Conservation (phyloP, 805 yeast species). For the Saccharomycopsis lassenensis region DNA sequence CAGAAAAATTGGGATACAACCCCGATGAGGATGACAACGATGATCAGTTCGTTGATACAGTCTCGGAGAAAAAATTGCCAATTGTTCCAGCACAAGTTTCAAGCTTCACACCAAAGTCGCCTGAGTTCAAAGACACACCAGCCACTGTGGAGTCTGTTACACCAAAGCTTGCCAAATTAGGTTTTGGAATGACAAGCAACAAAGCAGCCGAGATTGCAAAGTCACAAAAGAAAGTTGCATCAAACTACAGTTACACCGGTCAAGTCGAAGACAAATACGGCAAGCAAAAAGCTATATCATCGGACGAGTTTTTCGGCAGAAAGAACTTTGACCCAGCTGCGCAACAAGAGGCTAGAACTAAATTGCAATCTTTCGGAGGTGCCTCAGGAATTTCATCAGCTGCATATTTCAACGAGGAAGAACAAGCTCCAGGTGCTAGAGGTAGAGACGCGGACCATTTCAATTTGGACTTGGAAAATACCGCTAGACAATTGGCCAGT, state of each 20-base stretch:
- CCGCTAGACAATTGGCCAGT: slow-evolving; percentile 53
- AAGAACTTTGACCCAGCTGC: slow-evolving; percentile 70
- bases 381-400: slow-evolving; percentile 89
- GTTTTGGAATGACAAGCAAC: slow-evolving; percentile 78
- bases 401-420: slow-evolving; percentile 84
- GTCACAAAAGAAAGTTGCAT: slow-evolving; percentile 32
- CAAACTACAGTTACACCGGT: slow-evolving; percentile 59
- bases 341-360: slow-evolving; percentile 69
- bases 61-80: too few species aligned
- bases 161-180: slow-evolving; percentile 69
- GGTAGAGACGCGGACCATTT: slow-evolving; percentile 23
- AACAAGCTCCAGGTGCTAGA: slow-evolving; percentile 26
- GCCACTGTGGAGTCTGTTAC: slow-evolving; percentile 37
- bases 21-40: slow-evolving; percentile 25
- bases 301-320: slow-evolving; percentile 90
- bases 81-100: too few species aligned
- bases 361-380: slow-evolving; percentile 70
- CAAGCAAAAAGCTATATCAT: slow-evolving; percentile 84
- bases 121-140: slow-evolving; percentile 8
- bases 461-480: slow-evolving; percentile 39
- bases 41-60: slow-evolving; percentile 1
- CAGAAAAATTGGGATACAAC: slow-evolving; percentile 32
- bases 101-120: slow-evolving; percentile 17
- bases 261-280: slow-evolving; percentile 73
- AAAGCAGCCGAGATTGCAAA: slow-evolving; percentile 37